Evolutionary conservation across 192 early-diverging fungal genomes (phyloP).

Genomic region (Coemansia sp.): DNA sequence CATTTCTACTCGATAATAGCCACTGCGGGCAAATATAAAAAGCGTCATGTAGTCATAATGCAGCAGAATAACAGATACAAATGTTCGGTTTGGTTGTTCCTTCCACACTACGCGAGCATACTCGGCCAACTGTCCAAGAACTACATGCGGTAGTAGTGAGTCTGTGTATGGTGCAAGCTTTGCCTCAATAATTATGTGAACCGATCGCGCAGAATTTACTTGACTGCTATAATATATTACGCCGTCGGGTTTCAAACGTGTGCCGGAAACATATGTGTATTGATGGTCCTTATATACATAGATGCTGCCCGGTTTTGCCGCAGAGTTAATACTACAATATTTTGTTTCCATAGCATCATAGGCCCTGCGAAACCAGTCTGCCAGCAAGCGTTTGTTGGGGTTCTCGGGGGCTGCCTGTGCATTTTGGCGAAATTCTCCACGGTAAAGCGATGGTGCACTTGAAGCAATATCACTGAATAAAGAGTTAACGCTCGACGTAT

Average conservation of each 20-base stretch:
- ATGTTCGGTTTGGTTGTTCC: neutral
- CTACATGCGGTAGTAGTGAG: neutral
- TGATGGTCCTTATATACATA: neutral
- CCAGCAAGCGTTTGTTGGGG: neutral
- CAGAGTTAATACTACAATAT: too few relatives aligned
- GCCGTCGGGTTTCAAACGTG: neutral
- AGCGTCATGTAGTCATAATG: neutral
- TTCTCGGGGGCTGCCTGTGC: neutral
- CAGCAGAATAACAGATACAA: conserved; percentile 12
- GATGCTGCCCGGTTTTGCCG: neutral
- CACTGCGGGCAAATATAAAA: conserved; percentile 4
- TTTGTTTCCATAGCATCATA: too few relatives aligned
- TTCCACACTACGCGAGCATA: too few relatives aligned
- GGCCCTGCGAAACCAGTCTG: neutral
- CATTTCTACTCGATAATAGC: neutral
- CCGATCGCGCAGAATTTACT: neutral
- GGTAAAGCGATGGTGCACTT: neutral
- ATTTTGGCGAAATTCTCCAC: neutral
- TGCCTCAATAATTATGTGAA: conserved; percentile 6
- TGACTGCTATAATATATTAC: neutral
- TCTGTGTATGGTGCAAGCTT: neutral
- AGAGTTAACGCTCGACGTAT: neutral
- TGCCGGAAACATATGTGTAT: neutral
- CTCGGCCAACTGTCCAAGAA: neutral
- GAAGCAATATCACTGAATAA: neutral